These are phyloP conservation scores for Pichia sp. DNA, from an alignment of 1,139 yeast genomes.

Conservation along the genomic window DNA sequence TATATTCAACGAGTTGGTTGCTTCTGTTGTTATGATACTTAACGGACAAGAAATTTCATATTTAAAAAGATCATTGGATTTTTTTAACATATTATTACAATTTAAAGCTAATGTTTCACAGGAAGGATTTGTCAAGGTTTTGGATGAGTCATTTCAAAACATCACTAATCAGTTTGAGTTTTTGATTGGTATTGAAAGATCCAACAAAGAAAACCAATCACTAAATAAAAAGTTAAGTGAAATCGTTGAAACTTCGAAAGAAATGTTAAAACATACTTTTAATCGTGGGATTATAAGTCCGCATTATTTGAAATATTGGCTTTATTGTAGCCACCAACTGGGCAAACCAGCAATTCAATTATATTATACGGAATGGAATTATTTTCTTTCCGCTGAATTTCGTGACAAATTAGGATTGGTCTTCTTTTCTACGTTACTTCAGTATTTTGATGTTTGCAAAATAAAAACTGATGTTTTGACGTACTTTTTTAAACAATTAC, in stretches of 20 bases:
- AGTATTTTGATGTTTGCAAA: conserved; percentile 1
- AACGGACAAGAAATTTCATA: conserved; percentile 12
- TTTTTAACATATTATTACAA: conserved; percentile 8
- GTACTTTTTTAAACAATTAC: conserved; percentile 8
- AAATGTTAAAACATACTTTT: conserved; percentile 1
- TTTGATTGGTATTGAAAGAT: conserved; percentile 1
- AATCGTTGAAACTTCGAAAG: conserved; percentile 2
- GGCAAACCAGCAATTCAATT: conserved; percentile 13
- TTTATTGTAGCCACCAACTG: conserved; percentile 5
- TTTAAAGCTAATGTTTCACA: neutral
- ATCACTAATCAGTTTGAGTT: conserved; percentile 9
- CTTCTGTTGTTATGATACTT: conserved; percentile 3
- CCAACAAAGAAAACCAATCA: conserved; percentile 5
- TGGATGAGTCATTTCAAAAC: conserved; percentile 1
- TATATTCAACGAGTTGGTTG: conserved; percentile 5
- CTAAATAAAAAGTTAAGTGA: conserved; percentile 6
- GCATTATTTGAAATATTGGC: conserved; percentile 6
- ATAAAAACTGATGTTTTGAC: conserved; percentile 4
- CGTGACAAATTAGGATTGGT: conserved; percentile 15
- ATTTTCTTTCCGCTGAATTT: conserved; percentile 15
- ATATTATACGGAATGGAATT: conserved; percentile 22
- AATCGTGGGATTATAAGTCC: neutral
- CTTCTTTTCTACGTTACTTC: conserved; percentile 14
- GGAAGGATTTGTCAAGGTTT: neutral
- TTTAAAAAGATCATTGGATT: conserved; percentile 8